Conservation (phyloP, 441 rosid genomes). For the Viola pubescens region DNA sequence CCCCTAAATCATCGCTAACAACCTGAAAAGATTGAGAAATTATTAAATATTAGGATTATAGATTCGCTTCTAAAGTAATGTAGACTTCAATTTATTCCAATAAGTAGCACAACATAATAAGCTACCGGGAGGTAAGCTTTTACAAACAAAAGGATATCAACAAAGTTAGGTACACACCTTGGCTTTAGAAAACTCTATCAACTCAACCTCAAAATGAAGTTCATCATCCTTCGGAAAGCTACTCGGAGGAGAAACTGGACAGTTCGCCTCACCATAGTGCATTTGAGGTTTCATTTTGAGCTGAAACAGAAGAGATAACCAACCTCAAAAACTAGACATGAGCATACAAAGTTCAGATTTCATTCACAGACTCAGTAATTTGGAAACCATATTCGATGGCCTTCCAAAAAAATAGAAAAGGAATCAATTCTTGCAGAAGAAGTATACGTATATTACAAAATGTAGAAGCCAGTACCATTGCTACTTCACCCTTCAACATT, state of each 20-base stretch:
- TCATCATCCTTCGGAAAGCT: slow-evolving; percentile 82
- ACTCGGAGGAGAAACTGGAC: slow-evolving; percentile 65
- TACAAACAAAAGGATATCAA: not conserved
- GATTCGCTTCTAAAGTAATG: too few relatives aligned
- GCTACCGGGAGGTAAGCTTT: not conserved
- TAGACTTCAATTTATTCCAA: slow-evolving; percentile 1
- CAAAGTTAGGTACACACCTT: slow-evolving; percentile 46
- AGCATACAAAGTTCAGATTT: not conserved
- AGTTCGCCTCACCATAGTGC: slow-evolving; percentile 86
- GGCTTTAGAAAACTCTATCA: slow-evolving; percentile 71
- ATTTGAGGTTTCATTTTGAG: slow-evolving; percentile 90
- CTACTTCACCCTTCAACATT: slow-evolving; percentile 90
- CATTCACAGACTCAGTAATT: not conserved
- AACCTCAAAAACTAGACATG: slow-evolving; percentile 5
- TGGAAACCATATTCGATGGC: not conserved
- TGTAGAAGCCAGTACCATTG: slow-evolving; percentile 53
- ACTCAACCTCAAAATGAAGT: slow-evolving; percentile 94
- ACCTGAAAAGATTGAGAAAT: slow-evolving; percentile 45
- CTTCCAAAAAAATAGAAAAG: not conserved
- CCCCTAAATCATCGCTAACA: slow-evolving; percentile 74
- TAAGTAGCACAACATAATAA: not conserved
- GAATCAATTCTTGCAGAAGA: not conserved
- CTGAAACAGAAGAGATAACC: slow-evolving; percentile 32
- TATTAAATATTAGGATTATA: not conserved
- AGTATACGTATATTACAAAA: not conserved